Percentiles rank a stretch among this genome's conserved stretches.
Conservation (phyloP, 441 rosid genomes). For the Populus hybrid region DNA sequence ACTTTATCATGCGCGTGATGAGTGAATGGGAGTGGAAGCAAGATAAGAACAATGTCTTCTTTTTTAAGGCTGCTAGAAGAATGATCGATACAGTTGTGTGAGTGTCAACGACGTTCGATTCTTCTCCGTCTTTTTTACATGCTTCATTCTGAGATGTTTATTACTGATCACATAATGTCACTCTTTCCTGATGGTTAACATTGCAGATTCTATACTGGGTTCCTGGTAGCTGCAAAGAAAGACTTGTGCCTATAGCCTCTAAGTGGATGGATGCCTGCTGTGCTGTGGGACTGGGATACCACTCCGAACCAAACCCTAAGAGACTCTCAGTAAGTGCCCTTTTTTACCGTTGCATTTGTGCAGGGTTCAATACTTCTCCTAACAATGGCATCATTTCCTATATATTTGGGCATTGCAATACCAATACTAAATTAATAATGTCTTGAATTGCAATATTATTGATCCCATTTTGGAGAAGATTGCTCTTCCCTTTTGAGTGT, state of each 20-base stretch:
- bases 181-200: not conserved
- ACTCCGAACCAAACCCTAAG: not conserved
- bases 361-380: not conserved
- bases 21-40: not conserved
- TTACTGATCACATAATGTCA: not conserved
- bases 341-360: not conserved
- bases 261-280: not conserved
- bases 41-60: not conserved
- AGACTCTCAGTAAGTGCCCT: not conserved
- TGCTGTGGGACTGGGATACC: not conserved
- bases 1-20: not conserved
- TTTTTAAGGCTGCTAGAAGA: not conserved
- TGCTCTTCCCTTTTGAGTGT: not conserved
- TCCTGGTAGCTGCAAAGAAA: not conserved
- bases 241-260: not conserved
- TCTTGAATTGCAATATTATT: not conserved
- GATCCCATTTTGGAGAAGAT: not conserved
- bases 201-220: not conserved
- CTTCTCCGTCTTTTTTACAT: too few relatives aligned
- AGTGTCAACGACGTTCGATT: too few relatives aligned
- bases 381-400: not conserved
- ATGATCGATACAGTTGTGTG: not conserved
- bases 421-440: too few relatives aligned
- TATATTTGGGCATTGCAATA: not conserved
- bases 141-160: not conserved